A percentile compares a stretch with the other conserved stretches of the same genome.
Evolutionary conservation across 2,329 filamentous ascomycete species (phyloP).

Genomic region (Ceratocystis diversiconidia): DNA sequence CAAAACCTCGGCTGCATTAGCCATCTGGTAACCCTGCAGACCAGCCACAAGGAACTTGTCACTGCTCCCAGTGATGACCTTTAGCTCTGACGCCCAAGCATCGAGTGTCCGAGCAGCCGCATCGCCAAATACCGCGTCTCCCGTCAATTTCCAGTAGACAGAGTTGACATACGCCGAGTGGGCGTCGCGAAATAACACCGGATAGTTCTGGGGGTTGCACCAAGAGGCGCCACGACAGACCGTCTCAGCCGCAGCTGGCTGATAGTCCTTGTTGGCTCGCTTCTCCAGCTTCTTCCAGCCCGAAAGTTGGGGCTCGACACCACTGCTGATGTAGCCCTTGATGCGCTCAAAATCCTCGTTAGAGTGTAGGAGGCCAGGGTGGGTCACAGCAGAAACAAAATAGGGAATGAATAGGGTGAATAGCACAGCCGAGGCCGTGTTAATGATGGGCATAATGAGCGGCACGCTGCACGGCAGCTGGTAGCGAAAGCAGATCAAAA

Average conservation of each 20-base stretch:
- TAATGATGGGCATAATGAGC: neutral
- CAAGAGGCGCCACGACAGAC: slow-evolving; percentile 26
- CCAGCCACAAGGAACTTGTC: slow-evolving; percentile 30
- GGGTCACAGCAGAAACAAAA: neutral
- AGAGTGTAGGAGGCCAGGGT: slow-evolving; percentile 25
- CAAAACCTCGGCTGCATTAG: slow-evolving; percentile 33
- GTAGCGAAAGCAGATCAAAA: neutral
- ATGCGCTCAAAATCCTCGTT: slow-evolving; percentile 29
- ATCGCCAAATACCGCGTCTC: slow-evolving; percentile 26
- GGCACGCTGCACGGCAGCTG: neutral
- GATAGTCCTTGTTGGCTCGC: slow-evolving; percentile 24
- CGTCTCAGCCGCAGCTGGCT: slow-evolving; percentile 22
- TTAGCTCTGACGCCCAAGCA: slow-evolving; percentile 27
- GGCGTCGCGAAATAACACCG: neutral
- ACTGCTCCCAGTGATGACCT: slow-evolving; percentile 24
- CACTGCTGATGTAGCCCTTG: slow-evolving; percentile 25
- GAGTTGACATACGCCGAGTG: slow-evolving; percentile 27
- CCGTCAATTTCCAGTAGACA: slow-evolving; percentile 30
- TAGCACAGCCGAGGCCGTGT: neutral
- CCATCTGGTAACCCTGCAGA: slow-evolving; percentile 33
- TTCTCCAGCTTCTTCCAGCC: slow-evolving; percentile 26
- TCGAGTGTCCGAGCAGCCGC: slow-evolving; percentile 27
- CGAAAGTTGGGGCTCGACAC: slow-evolving; percentile 26
- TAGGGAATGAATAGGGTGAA: neutral
- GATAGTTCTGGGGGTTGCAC: neutral